Conservation (phyloP, 169 alveolate species). For the Plasmodium gonderi region DNA sequence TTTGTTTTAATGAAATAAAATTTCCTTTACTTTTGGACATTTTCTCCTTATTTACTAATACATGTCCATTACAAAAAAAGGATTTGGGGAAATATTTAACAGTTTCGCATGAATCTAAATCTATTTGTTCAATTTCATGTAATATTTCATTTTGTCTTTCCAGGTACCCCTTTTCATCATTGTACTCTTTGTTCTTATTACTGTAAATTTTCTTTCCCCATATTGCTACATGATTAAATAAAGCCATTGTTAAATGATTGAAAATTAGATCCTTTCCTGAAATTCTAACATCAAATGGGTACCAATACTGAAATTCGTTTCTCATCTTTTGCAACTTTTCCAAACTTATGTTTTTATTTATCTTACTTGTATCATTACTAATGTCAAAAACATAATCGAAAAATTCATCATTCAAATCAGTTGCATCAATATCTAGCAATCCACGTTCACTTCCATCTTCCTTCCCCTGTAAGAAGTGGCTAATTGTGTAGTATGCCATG, state of each 20-base stretch:
- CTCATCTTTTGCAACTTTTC: constrained; percentile 88
- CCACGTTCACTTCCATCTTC: constrained; percentile 92
- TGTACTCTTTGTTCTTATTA: constrained; percentile 6
- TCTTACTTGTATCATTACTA: constrained; percentile 86
- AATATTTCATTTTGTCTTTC: constrained; percentile 69
- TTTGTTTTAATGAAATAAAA: constrained; percentile 95
- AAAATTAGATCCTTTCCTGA: constrained; percentile 98
- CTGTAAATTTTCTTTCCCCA: constrained; percentile 90
- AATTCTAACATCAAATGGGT: constrained; percentile 90
- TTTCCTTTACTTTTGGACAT: constrained; percentile 98
- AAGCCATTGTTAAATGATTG: constrained; percentile 98
- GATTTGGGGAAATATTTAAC: constrained; percentile 91
- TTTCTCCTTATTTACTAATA: constrained; percentile 95
- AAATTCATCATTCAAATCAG: constrained; percentile 93
- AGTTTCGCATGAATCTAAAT: constrained; percentile 11
- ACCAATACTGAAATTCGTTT: constrained; percentile 95
- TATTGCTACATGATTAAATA: constrained; percentile 99
- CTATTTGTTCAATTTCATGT: constrained; percentile 31
- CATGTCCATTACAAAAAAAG: constrained; percentile 97
- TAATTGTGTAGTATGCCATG: constrained; percentile 99
- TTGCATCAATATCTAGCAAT: constrained; percentile 89
- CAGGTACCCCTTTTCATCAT: constrained; percentile 34
- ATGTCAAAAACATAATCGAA: constrained; percentile 95
- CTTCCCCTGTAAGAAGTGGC: constrained; percentile 96
- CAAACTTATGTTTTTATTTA: constrained; percentile 79